phyloP scores from a whole-genome alignment of 2,329 filamentous ascomycete species.

The Alternaria rosae region DNA sequence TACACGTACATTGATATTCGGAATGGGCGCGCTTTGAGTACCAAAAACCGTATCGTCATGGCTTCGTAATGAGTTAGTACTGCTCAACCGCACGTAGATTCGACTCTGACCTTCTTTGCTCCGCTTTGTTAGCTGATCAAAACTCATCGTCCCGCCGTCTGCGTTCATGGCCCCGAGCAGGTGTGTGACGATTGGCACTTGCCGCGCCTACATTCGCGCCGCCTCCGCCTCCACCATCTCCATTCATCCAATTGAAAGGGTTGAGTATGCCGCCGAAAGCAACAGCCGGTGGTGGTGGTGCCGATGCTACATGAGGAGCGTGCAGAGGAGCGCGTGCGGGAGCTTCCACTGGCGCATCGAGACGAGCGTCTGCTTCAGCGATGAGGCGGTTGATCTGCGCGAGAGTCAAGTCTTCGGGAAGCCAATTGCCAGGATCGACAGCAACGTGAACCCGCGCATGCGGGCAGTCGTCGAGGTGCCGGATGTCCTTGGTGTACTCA shows the following conservation, averaged over 20 bases:
- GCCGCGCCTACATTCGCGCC: no score
- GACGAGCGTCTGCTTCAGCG: not conserved
- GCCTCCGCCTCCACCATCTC: not conserved
- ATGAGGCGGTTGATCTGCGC: conserved; percentile 15
- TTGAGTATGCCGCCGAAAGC: not conserved
- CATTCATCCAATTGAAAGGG: not conserved
- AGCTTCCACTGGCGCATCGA: not conserved
- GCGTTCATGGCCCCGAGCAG: not conserved
- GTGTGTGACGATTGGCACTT: not conserved
- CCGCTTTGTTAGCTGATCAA: not conserved
- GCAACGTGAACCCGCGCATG: conserved; percentile 18
- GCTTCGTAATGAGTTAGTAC: not conserved
- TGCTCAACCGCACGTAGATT: not conserved
- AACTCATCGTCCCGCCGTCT: not conserved
- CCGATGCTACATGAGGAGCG: not conserved
- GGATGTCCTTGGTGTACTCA: not conserved
- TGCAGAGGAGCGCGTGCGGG: not conserved
- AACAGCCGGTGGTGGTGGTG: not conserved
- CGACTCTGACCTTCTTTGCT: not conserved
- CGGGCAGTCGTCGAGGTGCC: conserved; percentile 18
- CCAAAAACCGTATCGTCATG: not conserved
- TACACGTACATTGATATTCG: not conserved
- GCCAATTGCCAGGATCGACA: conserved; percentile 21
- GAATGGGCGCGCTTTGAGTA: not conserved
- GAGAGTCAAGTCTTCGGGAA: conserved; percentile 2